Evolutionary conservation across 345 rosid genomes (phyloP), one percentile per base, ranked within the genome.

Genomic region (Draba incana): DNA sequence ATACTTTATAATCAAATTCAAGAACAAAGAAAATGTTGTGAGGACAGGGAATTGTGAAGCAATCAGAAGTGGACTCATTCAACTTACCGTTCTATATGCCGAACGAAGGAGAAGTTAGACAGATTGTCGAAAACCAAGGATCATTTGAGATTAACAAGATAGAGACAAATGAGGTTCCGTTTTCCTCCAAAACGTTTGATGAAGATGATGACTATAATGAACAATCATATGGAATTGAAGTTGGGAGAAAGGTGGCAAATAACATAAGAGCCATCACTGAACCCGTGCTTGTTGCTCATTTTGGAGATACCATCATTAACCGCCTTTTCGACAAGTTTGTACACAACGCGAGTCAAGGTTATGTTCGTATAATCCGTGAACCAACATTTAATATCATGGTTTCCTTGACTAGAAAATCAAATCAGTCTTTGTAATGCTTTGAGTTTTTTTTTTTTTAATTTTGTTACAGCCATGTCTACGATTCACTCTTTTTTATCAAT

Each of bases 41-140:
- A 1, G 24, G 25, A 37, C 35, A 79, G 81, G 85, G 83, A 25
- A 15, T 43, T 4, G 52, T 79, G n/a, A 64, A 76, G 27, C 70
- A 70, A 25, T 39, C 5, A 2, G 62, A 74, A 11, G 15, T 74
- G 62, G 71, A 74, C 35, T 61, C 80, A 8, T 82, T 79, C 74
- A 68, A 77, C 53, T 0, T 74, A 23, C 83, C 80, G 0, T 3
- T 10, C 5, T 79, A 79, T 27, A 13, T 55, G 2, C 74, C 83
- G 0, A 66, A 10, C 10, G 44, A 25, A 55, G 74, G 20, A 35
- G 85, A 74, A 62, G 14, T 60, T 14, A 43, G 11, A 6, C 51
- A 46, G 54, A 48, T 48, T 41, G 62, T 82, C 3, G n/a, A 38
- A 8, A 69, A 57, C 0, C 74, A 77, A 20, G 78, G 81, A 4